Base-by-base conservation (phyloP, 2,329 filamentous ascomycete genomes). In the Cercospora beticola region DNA sequence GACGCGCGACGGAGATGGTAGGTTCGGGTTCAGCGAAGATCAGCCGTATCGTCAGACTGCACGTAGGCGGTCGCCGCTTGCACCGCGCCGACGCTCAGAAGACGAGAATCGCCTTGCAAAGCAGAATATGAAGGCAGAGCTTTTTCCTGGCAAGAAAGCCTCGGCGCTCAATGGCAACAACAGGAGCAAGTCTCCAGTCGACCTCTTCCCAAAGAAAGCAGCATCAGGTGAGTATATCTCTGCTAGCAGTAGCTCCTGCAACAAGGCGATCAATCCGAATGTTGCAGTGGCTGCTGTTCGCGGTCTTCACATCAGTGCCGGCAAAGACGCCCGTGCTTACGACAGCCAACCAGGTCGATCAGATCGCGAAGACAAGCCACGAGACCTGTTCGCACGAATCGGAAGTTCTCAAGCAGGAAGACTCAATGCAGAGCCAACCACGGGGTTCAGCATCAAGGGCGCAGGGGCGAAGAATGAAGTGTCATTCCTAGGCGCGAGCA, bases 21-120 rank as follows among this genome's bases (percentile, higher is more conserved):
- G 82, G 4, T 82, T 78, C 43, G 83, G 83, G 6, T 85, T 85
- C 71, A 77, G 76, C n/a, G 83, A 86, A 30, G 81, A 84, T 62
- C 82, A 84, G 16, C 80, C 86, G 58, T 79, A 82, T 72, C 69
- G 81, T 76, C 65, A 78, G 74, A 71, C 81, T 76, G 68, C 82
- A 74, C 80, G 83, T 26, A 80, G 80, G 68, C 78, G 83, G 46
- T 83, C 81, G 65, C 77, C 78, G 23, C 82, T 79, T 18, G 81
- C 81, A 56, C 74, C 73, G 9, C 72, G 71, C 28, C 61, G 64
- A 18, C 66, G 67, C 23, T 73, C 59, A 66, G 58, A 63, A 49
- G 54, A 68, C 14, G 74, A 74, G 16, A 76, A 77, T 69, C 66
- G 70, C 23, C 62, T 57, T 28, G 70, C 73, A 4, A 69, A 75